These are phyloP conservation scores for Ceratobasidium sp. DNA, from an alignment of 1,284 basidiomycete species.

Conservation along the genomic window DNA sequence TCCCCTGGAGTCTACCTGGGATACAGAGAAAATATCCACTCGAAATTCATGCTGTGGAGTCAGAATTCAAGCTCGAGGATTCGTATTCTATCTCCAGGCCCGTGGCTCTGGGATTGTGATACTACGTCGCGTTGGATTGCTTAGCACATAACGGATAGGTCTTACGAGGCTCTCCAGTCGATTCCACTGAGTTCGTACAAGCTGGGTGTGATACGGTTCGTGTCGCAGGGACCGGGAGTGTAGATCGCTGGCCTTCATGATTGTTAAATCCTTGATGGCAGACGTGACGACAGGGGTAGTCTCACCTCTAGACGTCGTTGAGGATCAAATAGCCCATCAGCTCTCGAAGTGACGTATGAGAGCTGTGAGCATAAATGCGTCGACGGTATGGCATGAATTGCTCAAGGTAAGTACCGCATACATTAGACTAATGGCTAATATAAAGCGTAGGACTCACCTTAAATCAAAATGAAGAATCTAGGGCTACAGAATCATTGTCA, in stretches of 20 bases:
- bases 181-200: not conserved
- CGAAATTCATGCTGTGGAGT: not conserved
- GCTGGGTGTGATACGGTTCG: not conserved
- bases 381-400: not conserved
- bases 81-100: not conserved
- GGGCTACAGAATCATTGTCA: not conserved
- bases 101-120: too few species aligned
- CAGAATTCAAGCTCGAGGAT: not conserved
- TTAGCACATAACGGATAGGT: too few species aligned
- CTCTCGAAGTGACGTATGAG: not conserved
- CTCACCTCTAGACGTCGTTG: not conserved
- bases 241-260: conserved; percentile 4
- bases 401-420: not conserved
- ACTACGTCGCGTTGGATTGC: not conserved
- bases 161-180: not conserved
- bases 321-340: not conserved
- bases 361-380: conserved; percentile 13
- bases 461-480: too few species aligned
- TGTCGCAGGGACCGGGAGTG: conserved; percentile 1
- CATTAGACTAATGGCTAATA: too few species aligned
- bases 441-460: too few species aligned
- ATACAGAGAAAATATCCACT: not conserved
- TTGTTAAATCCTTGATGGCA: not conserved
- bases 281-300: conserved; percentile 3
- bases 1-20: not conserved